Evolutionary conservation across 768 basidiomycete genomes (phyloP).

Genomic region (Boletus rubropictus): DNA sequence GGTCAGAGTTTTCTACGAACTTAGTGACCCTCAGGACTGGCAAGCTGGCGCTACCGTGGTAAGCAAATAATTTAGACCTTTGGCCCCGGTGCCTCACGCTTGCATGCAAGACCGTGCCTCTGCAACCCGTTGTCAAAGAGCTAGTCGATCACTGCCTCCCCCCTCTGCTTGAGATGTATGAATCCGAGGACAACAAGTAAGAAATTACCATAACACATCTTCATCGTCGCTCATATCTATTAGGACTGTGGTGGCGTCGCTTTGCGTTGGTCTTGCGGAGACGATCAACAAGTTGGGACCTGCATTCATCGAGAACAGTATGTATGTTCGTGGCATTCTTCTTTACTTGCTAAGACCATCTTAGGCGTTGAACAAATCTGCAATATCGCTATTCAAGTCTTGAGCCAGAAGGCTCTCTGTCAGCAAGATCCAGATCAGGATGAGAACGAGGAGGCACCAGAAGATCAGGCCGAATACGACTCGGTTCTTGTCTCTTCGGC

Average conservation of each 20-base stretch:
- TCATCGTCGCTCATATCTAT: constrained; percentile 11
- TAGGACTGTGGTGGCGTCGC: constrained; percentile 81
- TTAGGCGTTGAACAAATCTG: constrained; percentile 74
- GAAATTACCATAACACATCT: constrained; percentile 28
- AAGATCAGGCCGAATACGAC: constrained; percentile 94
- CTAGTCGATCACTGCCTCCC: constrained; percentile 71
- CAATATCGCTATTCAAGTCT: constrained; percentile 73
- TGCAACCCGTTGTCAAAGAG: constrained; percentile 68
- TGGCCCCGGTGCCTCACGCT: constrained; percentile 5
- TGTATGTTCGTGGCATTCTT: constrained; percentile 26
- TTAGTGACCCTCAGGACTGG: constrained; percentile 82
- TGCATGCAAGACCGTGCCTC: constrained; percentile 36
- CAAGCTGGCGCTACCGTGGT: constrained; percentile 63
- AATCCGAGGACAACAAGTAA: constrained; percentile 95
- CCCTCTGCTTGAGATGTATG: constrained; percentile 81
- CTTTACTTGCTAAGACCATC: constrained; percentile 4
- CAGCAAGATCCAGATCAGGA: constrained; percentile 95
- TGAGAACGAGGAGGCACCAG: constrained; percentile 76
- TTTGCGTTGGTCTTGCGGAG: constrained; percentile 87
- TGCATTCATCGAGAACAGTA: constrained; percentile 73
- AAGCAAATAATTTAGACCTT: constrained; percentile 25
- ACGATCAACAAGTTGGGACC: constrained; percentile 91
- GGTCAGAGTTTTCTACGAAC: constrained; percentile 85
- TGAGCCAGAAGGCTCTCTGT: constrained; percentile 93
- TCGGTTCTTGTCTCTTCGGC: constrained; percentile 92